These are phyloP conservation scores for Erodium maritimum DNA, from an alignment of 345 rosid species.

Conservation along the genomic window DNA sequence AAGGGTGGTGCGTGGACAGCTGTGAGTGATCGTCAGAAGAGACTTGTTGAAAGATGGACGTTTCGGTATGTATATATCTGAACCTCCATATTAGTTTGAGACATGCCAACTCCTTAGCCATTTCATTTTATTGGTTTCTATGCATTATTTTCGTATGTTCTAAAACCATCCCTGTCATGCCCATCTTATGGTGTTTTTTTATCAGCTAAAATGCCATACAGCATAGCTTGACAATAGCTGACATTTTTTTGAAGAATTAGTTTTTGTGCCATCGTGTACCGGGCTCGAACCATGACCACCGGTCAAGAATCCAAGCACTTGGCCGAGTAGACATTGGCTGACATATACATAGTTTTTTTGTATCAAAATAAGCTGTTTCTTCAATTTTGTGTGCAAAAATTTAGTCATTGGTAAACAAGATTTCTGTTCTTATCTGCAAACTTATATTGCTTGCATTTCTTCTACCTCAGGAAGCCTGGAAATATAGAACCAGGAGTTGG, in stretches of 20 bases:
- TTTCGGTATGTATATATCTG: slow-evolving; percentile 22
- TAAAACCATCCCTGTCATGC: too few relatives aligned
- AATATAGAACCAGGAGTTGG: slow-evolving; percentile 83
- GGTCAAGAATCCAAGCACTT: too few relatives aligned
- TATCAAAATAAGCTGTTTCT: too few relatives aligned
- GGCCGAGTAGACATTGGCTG: too few relatives aligned
- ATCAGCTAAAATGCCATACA: too few relatives aligned
- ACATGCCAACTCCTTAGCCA: not conserved
- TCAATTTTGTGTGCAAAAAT: not conserved
- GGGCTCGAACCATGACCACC: too few relatives aligned
- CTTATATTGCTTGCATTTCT: slow-evolving; percentile 1
- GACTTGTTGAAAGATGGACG: slow-evolving; percentile 52
- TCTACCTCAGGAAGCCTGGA: slow-evolving; percentile 31
- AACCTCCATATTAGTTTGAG: slow-evolving; percentile 1
- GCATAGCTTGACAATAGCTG: too few relatives aligned
- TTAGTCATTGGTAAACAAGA: not conserved
- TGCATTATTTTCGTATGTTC: not conserved
- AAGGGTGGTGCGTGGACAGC: slow-evolving; percentile 45
- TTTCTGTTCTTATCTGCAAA: not conserved
- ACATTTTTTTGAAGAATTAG: too few relatives aligned
- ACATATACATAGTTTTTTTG: too few relatives aligned
- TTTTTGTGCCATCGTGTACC: too few relatives aligned
- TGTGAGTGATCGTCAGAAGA: slow-evolving; percentile 33
- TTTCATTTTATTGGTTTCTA: not conserved
- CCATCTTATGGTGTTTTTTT: too few relatives aligned